Conservation (phyloP, 2,329 filamentous ascomycete genomes). For the Paraconiothyrium sp. region DNA sequence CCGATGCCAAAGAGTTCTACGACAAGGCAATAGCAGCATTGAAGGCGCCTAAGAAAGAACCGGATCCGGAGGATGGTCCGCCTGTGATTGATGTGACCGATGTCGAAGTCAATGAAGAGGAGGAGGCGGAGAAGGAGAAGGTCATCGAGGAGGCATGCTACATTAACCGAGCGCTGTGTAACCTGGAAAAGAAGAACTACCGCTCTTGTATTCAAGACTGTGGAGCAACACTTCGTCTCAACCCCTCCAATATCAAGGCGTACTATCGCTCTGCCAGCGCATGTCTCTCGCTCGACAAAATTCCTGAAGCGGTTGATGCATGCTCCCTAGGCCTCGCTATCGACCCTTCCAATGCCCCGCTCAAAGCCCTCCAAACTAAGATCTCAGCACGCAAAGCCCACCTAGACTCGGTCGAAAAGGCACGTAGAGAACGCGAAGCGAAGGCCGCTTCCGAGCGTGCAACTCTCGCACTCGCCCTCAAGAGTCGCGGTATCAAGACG, state of each 20-base stretch:
- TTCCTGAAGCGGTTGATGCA: conserved; percentile 82
- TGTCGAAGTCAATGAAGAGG: conserved; percentile 64
- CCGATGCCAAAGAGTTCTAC: conserved; percentile 91
- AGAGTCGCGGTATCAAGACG: conserved; percentile 74
- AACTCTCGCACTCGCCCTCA: conserved; percentile 64
- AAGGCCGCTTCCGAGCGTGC: conserved; percentile 65
- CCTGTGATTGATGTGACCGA: conserved; percentile 44
- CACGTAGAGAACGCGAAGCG: conserved; percentile 65
- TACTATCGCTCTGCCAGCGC: conserved; percentile 86
- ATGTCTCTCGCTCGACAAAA: conserved; percentile 79
- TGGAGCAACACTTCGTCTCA: conserved; percentile 78
- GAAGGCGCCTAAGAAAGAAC: conserved; percentile 63
- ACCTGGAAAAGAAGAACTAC: conserved; percentile 89
- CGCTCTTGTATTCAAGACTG: conserved; percentile 87
- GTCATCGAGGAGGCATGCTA: conserved; percentile 78
- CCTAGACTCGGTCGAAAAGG: conserved; percentile 64
- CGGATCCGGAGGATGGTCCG: conserved; percentile 52
- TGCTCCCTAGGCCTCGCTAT: conserved; percentile 76
- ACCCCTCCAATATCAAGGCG: conserved; percentile 85
- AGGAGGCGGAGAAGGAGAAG: conserved; percentile 68
- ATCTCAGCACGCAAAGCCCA: conserved; percentile 68
- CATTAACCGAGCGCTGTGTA: conserved; percentile 88
- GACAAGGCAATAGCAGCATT: conserved; percentile 82
- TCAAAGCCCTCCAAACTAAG: conserved; percentile 70
- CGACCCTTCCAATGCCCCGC: conserved; percentile 74